These are phyloP conservation scores for Sisymbrium altissimum DNA, from an alignment of 345 rosid genomes.

Conservation along the genomic window DNA sequence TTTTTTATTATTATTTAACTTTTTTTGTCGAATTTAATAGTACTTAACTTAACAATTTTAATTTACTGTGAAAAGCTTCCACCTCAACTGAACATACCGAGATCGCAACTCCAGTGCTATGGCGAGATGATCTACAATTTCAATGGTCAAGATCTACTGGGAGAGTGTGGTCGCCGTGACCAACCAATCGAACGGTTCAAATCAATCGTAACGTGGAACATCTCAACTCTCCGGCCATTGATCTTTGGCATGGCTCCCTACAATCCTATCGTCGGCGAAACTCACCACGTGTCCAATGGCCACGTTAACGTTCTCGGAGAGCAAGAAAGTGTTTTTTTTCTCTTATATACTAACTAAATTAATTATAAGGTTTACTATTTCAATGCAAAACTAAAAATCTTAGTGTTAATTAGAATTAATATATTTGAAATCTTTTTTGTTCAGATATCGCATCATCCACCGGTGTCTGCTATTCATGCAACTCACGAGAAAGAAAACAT, in stretches of 20 bases:
- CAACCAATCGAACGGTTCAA: slow-evolving; percentile 53
- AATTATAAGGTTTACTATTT: background rate
- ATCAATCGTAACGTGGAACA: slow-evolving; percentile 61
- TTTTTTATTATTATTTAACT: too few relatives aligned
- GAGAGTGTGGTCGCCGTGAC: slow-evolving; percentile 43
- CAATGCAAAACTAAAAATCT: background rate
- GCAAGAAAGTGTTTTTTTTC: slow-evolving; percentile 43
- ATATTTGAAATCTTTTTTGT: background rate
- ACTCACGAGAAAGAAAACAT: slow-evolving; percentile 59
- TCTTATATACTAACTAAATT: background rate
- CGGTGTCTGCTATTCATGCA: slow-evolving; percentile 79
- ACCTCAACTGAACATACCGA: slow-evolving; percentile 69
- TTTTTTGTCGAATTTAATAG: too few relatives aligned
- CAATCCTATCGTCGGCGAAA: slow-evolving; percentile 86
- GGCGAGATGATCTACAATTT: slow-evolving; percentile 63
- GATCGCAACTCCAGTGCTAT: slow-evolving; percentile 69
- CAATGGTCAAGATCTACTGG: slow-evolving; percentile 40
- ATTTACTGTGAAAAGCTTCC: slow-evolving; percentile 49
- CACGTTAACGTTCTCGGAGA: slow-evolving; percentile 68
- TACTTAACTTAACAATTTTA: background rate
- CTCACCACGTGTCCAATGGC: slow-evolving; percentile 74
- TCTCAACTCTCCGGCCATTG: slow-evolving; percentile 56
- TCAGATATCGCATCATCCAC: slow-evolving; percentile 90
- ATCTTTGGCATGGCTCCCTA: slow-evolving; percentile 72
- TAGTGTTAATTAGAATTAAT: background rate